These are phyloP conservation scores for Vachellia collinsii DNA, from an alignment of 306 rosid genomes.

Conservation along the genomic window DNA sequence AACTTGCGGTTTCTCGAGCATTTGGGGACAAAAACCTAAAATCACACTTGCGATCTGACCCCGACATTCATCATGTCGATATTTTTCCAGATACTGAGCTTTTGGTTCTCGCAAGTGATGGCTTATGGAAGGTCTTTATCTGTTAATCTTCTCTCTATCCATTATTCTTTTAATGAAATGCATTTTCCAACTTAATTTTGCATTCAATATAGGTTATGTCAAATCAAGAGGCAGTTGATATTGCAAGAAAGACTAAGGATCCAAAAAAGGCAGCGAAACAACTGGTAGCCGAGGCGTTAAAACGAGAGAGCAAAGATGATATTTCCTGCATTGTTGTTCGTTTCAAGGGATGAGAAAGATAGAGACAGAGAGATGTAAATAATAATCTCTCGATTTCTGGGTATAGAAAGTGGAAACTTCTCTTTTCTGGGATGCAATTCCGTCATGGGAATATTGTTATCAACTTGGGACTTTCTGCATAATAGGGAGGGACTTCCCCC, in stretches of 20 bases:
- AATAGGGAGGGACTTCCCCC: slow-evolving; percentile 36
- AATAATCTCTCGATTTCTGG: slow-evolving; percentile 17
- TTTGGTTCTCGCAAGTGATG: slow-evolving; percentile 84
- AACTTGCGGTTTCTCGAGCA: slow-evolving; percentile 92
- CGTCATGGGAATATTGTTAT: slow-evolving; percentile 29
- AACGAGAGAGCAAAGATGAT: slow-evolving; percentile 82
- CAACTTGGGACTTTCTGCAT: slow-evolving; percentile 43
- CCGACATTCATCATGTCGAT: slow-evolving; percentile 56
- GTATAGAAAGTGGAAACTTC: background rate
- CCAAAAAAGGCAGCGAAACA: slow-evolving; percentile 79
- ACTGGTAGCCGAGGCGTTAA: slow-evolving; percentile 70
- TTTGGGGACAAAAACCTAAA: slow-evolving; percentile 95
- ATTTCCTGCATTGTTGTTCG: slow-evolving; percentile 86
- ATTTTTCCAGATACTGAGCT: slow-evolving; percentile 53
- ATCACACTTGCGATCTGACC: slow-evolving; percentile 80
- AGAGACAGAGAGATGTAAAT: background rate
- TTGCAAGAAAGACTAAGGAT: slow-evolving; percentile 67
- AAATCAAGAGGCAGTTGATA: slow-evolving; percentile 87
- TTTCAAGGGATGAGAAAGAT: slow-evolving; percentile 59
- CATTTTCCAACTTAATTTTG: background rate
- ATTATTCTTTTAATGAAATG: background rate
- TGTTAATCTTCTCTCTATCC: slow-evolving; percentile 22
- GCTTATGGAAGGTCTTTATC: slow-evolving; percentile 78
- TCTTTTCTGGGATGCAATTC: background rate
- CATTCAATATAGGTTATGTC: slow-evolving; percentile 65